These are phyloP conservation scores for Penicillium desertorum DNA, from an alignment of 495 filamentous ascomycete genomes.

Conservation along the genomic window DNA sequence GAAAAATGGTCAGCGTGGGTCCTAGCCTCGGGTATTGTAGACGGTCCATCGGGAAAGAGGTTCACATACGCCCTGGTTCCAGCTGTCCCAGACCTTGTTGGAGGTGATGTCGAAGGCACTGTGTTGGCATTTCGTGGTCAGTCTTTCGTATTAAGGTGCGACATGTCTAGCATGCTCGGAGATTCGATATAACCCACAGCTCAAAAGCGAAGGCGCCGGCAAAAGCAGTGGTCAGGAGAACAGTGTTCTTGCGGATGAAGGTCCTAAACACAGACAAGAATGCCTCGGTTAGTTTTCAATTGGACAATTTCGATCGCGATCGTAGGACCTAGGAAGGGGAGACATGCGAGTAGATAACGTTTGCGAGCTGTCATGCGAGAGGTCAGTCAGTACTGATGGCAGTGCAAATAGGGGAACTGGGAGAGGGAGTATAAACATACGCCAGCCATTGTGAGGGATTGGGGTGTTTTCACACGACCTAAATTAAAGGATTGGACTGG, in stretches of 20 bases:
- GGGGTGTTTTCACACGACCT: slow-evolving; percentile 23
- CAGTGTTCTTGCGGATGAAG: slow-evolving; percentile 79
- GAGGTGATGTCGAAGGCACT: slow-evolving; percentile 76
- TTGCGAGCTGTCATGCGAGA: slow-evolving; percentile 48
- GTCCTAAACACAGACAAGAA: slow-evolving; percentile 53
- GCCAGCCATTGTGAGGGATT: slow-evolving; percentile 55
- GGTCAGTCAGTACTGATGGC: slow-evolving; percentile 34
- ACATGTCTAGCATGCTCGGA: slow-evolving; percentile 8
- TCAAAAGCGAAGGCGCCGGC: slow-evolving; percentile 85
- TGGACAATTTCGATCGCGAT: slow-evolving; percentile 20
- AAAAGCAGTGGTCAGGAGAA: slow-evolving; percentile 86
- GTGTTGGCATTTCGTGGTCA: slow-evolving; percentile 22
- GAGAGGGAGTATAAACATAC: slow-evolving; percentile 26
- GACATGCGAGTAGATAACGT: slow-evolving; percentile 80
- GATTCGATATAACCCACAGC: slow-evolving; percentile 62
- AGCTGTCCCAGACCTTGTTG: slow-evolving; percentile 81
- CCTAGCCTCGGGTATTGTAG: slow-evolving; percentile 6
- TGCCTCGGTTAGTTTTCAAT: slow-evolving; percentile 21
- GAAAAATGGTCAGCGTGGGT: slow-evolving; percentile 33
- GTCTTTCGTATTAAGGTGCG: slow-evolving; percentile 2
- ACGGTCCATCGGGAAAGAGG: slow-evolving; percentile 6
- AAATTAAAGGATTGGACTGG: slow-evolving; percentile 14
- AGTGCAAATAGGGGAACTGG: background rate
- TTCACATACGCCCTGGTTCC: slow-evolving; percentile 82
- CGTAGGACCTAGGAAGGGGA: slow-evolving; percentile 27